Base-by-base conservation (phyloP, 768 basidiomycete genomes). In the Tulasnella sp. region DNA sequence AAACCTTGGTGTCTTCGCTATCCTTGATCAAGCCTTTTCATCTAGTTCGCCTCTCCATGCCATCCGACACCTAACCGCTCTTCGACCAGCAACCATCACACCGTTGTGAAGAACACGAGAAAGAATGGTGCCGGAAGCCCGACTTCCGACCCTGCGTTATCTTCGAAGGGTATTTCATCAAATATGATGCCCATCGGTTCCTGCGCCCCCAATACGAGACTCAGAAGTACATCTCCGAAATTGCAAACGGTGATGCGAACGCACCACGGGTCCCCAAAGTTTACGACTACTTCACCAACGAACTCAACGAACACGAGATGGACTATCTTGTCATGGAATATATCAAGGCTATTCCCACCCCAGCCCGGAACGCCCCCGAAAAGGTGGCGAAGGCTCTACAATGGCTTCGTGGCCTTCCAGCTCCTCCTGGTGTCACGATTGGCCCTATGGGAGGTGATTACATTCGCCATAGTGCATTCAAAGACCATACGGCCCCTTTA, bases 311-410 rank as follows among this genome's bases (percentile, higher is more conserved):
- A 21, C 11, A 60, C 54, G 0, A 30, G 44, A 66, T 34, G 15
- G 60, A 41, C 59, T 70, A 70, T 59, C 44, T 69, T 27, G 67
- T 70, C 63, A 70, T 69, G 66, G 70, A 70, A 59, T 62, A 26
- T 59, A 69, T 69, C 63, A 55, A 51, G 45, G 64, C 34, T 43
- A 65, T 45, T 17, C 7, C 64, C 38, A 44, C 64, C 52, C 56
- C 58, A 50, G 66, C 15, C 5, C 19, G 15, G 13, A 17, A 64
- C 58, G 61, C 66, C 51, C n/a, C 38, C 61, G 59, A 63, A 52
- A 64, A 53, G 62, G 60, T 59, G n/a, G 58, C 62, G 58, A 44
- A 60, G 47, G 70, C 70, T 62, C 48, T 71, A 41, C 34, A 56
- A 30, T 70, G 70, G 70, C 65, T 70, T 42, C 56, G 49, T 13